phyloP scores from a whole-genome alignment of 169 alveolate genomes.

The Babesia bigemina region DNA sequence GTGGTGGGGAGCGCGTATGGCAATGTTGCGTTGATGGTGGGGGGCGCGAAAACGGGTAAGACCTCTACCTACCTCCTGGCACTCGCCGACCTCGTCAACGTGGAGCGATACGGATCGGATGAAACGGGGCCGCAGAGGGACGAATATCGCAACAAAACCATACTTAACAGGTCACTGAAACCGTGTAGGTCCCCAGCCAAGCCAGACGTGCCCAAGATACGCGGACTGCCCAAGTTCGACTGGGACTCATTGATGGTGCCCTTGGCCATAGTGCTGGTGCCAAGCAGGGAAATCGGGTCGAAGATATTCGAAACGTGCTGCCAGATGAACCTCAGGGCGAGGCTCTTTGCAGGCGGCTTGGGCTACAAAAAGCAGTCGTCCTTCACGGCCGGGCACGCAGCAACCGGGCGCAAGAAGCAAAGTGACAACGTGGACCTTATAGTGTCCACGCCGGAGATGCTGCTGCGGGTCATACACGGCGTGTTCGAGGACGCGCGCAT shows the following conservation, averaged over 20 bases:
- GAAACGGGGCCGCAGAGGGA: constrained; percentile 25
- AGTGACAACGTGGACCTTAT: constrained; percentile 52
- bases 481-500: constrained; percentile 34
- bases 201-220: constrained; percentile 26
- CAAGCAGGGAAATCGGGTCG: constrained; percentile 56
- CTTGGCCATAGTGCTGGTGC: constrained; percentile 47
- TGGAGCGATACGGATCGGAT: constrained; percentile 2
- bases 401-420: background rate
- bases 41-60: constrained; percentile 51
- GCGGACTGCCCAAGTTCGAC: constrained; percentile 61
- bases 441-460: constrained; percentile 66
- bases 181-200: background rate
- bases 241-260: constrained; percentile 49
- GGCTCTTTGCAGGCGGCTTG: constrained; percentile 58
- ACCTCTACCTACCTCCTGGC: constrained; percentile 58
- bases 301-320: constrained; percentile 24
- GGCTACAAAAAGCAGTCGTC: constrained; percentile 53
- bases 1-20: constrained; percentile 19
- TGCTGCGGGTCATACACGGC: constrained; percentile 40
- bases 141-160: constrained; percentile 50
- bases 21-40: constrained; percentile 36
- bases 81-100: constrained; percentile 41
- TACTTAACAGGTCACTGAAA: constrained; percentile 16
- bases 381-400: constrained; percentile 19
- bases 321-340: constrained; percentile 32